Evolutionary conservation across 805 yeast genomes (phyloP).

Genomic region (Lipomyces mesembrius): DNA sequence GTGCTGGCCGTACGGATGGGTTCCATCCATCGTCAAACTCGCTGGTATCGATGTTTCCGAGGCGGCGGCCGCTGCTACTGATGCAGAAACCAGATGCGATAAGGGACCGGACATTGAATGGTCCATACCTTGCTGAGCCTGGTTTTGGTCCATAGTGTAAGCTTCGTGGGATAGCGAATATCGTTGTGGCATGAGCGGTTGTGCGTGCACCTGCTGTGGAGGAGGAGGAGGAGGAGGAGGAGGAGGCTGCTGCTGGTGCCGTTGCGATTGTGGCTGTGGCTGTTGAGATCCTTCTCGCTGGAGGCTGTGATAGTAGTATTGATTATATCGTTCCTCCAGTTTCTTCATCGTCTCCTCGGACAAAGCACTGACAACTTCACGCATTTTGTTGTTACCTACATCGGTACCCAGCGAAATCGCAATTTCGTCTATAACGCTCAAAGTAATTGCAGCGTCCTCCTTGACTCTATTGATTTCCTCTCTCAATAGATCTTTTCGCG

Average conservation of each 20-base stretch:
- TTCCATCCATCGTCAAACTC: neutral
- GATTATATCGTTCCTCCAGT: conserved; percentile 25
- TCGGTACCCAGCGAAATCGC: conserved; percentile 23
- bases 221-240: neutral
- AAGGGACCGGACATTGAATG: neutral
- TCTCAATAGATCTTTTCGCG: conserved; percentile 12
- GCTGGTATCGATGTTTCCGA: neutral
- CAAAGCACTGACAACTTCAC: conserved; percentile 18
- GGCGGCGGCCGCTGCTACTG: conserved; percentile 10
- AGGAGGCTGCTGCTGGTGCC: neutral
- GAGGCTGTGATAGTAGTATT: conserved; percentile 13
- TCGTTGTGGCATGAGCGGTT: conserved; percentile 11
- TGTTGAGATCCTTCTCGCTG: conserved; percentile 10
- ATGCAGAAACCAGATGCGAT: conserved; percentile 4
- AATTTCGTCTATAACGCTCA: conserved; percentile 25
- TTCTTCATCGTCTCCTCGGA: conserved; percentile 24
- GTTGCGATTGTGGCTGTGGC: conserved; percentile 8
- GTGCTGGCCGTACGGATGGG: neutral
- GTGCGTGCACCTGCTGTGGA: conserved; percentile 6
- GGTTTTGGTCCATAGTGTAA: neutral
- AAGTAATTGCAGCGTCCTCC: conserved; percentile 22
- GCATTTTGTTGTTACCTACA: conserved; percentile 23
- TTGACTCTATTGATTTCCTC: conserved; percentile 28
- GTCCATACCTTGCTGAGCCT: neutral
- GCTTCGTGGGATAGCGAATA: neutral